Conservation (phyloP, 192 early-diverging fungal genomes). For the Coemansia sp. region DNA sequence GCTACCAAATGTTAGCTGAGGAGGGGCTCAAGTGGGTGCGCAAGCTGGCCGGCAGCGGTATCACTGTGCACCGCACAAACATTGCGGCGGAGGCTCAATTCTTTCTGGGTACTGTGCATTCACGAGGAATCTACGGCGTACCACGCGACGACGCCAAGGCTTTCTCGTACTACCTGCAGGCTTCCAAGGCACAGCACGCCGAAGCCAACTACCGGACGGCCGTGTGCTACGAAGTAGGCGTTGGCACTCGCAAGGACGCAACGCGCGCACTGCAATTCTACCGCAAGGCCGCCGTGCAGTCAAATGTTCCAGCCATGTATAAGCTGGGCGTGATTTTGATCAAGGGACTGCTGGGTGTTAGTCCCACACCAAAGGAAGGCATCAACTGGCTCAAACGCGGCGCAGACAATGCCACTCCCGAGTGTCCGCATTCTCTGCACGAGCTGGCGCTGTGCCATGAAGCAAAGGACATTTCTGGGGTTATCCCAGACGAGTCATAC, state of each 20-base stretch:
- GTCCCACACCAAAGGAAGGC: slow-evolving; percentile 81
- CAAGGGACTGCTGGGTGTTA: slow-evolving; percentile 76
- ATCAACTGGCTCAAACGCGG: slow-evolving; percentile 94
- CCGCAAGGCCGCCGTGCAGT: slow-evolving; percentile 84
- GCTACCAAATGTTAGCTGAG: slow-evolving; percentile 67
- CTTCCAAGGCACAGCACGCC: slow-evolving; percentile 88
- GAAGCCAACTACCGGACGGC: slow-evolving; percentile 91
- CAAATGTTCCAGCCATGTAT: slow-evolving; percentile 95
- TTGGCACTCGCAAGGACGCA: slow-evolving; percentile 86
- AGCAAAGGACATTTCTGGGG: slow-evolving; percentile 63
- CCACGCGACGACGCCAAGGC: slow-evolving; percentile 82
- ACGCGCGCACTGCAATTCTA: slow-evolving; percentile 85
- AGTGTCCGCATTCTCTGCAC: slow-evolving; percentile 90
- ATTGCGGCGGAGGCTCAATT: slow-evolving; percentile 89
- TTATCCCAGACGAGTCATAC: slow-evolving; percentile 80
- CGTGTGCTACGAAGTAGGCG: slow-evolving; percentile 93
- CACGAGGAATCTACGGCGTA: slow-evolving; percentile 78
- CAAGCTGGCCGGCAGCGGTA: slow-evolving; percentile 69
- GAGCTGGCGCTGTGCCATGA: slow-evolving; percentile 89
- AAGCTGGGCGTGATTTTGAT: slow-evolving; percentile 92
- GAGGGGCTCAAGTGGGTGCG: slow-evolving; percentile 89
- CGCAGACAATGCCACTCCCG: slow-evolving; percentile 82
- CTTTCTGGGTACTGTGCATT: slow-evolving; percentile 86
- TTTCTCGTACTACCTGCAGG: slow-evolving; percentile 87
- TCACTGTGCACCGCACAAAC: slow-evolving; percentile 64